These are phyloP conservation scores for Kalmusia sp. DNA, from an alignment of 2,329 filamentous ascomycete genomes.

Conservation along the genomic window DNA sequence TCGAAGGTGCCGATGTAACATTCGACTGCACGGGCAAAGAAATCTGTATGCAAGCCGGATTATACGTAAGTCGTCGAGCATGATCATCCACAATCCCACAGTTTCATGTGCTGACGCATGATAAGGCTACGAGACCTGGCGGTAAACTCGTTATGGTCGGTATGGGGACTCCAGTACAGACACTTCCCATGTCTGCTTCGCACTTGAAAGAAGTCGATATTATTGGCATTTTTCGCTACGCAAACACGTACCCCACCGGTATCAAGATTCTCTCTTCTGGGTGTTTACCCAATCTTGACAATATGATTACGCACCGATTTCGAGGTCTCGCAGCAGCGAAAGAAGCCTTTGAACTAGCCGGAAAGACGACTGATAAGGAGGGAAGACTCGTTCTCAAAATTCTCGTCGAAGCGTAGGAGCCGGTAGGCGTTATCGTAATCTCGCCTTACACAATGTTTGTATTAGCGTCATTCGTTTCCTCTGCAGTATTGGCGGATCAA, in stretches of 20 bases:
- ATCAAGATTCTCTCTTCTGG: conserved; percentile 61
- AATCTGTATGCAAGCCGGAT: conserved; percentile 51
- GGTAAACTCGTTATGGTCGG: conserved; percentile 63
- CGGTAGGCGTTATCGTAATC: too few relatives aligned
- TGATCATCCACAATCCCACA: neutral
- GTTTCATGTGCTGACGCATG: conserved; percentile 16
- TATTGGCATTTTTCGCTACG: conserved; percentile 64
- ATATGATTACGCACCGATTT: conserved; percentile 62
- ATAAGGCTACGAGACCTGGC: conserved; percentile 53
- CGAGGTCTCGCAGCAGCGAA: conserved; percentile 55
- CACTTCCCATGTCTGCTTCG: conserved; percentile 61
- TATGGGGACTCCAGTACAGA: conserved; percentile 64
- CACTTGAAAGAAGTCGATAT: conserved; percentile 64
- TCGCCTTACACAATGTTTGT: neutral
- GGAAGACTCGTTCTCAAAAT: conserved; percentile 63
- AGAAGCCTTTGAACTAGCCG: conserved; percentile 60
- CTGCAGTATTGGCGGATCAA: neutral
- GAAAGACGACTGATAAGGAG: conserved; percentile 58
- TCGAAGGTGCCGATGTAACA: conserved; percentile 49
- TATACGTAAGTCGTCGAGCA: conserved; percentile 43
- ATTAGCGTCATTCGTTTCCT: neutral
- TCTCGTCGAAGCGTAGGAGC: conserved; percentile 40
- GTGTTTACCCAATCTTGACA: conserved; percentile 56
- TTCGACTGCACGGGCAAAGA: conserved; percentile 54
- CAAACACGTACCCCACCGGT: conserved; percentile 62